These are phyloP conservation scores for Antitrichia curtipendula DNA, from an alignment of 225 moss, liverwort and hornwort species.

Conservation along the genomic window DNA sequence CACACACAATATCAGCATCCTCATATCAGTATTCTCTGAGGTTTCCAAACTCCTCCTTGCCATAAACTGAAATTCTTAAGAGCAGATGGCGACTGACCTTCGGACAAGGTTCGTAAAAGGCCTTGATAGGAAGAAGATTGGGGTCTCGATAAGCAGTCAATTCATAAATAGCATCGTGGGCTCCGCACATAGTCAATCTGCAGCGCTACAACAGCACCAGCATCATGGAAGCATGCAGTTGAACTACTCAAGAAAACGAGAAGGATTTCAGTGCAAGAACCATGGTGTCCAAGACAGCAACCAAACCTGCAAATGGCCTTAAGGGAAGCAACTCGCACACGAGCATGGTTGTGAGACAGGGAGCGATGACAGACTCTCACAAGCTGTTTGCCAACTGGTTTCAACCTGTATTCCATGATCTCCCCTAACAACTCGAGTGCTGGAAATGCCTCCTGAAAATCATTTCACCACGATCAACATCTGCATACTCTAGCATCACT, in stretches of 20 bases:
- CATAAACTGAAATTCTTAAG: background rate
- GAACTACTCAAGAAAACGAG: background rate
- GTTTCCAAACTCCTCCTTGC: background rate
- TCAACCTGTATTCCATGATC: slow-evolving; percentile 61
- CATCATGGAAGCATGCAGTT: background rate
- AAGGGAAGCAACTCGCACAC: slow-evolving; percentile 68
- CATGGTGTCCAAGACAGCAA: background rate
- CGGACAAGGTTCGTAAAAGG: slow-evolving; percentile 69
- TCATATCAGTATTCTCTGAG: background rate
- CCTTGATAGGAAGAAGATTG: slow-evolving; percentile 70
- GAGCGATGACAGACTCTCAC: slow-evolving; percentile 53
- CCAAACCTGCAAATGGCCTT: slow-evolving; percentile 66
- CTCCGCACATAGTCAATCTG: slow-evolving; percentile 90
- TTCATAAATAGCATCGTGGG: slow-evolving; percentile 85
- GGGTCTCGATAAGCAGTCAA: slow-evolving; percentile 89
- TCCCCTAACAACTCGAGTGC: slow-evolving; percentile 59
- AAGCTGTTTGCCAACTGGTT: slow-evolving; percentile 74
- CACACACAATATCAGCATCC: slow-evolving; percentile 6
- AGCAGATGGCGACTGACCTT: slow-evolving; percentile 29
- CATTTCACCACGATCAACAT: background rate
- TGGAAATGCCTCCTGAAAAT: slow-evolving; percentile 59
- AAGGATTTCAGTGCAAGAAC: background rate
- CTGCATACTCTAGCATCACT: background rate
- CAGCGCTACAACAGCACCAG: background rate
- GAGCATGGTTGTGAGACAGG: slow-evolving; percentile 64